Percentiles rank a stretch among this genome's conserved stretches.
phyloP scores from a whole-genome alignment of 2,329 filamentous ascomycete genomes.

The Plenodomus biglobosus region DNA sequence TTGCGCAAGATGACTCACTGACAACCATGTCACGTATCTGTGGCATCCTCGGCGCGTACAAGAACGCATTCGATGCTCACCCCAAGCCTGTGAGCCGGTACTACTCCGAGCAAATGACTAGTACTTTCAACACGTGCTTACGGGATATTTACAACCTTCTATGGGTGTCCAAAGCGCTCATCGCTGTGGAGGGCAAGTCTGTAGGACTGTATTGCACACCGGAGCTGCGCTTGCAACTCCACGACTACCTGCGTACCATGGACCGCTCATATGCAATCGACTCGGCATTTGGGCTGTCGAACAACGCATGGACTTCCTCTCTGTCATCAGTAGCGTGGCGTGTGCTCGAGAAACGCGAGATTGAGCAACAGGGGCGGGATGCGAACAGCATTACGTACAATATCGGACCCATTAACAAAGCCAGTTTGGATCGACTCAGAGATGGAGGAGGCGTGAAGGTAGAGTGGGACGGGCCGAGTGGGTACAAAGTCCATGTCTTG shows the following conservation, averaged over 20 bases:
- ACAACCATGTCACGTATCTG: conserved; percentile 69
- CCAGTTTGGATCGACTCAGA: conserved; percentile 63
- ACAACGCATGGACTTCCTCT: conserved; percentile 50
- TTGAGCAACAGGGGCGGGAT: conserved; percentile 27
- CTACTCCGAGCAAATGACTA: conserved; percentile 40
- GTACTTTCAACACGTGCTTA: conserved; percentile 77
- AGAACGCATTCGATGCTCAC: conserved; percentile 69
- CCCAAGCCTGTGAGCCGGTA: conserved; percentile 48
- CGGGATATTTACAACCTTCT: conserved; percentile 86
- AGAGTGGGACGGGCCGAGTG: conserved; percentile 73
- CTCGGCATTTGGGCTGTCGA: conserved; percentile 51
- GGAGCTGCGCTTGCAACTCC: conserved; percentile 49
- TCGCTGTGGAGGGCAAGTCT: conserved; percentile 61
- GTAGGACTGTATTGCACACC: conserved; percentile 55
- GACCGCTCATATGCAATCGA: conserved; percentile 45
- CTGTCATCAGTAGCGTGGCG: conserved; percentile 53
- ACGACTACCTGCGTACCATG: conserved; percentile 46
- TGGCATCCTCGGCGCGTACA: conserved; percentile 70
- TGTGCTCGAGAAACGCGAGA: conserved; percentile 51
- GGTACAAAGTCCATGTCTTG: conserved; percentile 74
- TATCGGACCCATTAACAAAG: conserved; percentile 65
- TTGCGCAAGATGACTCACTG: conserved; percentile 67
- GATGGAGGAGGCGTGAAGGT: conserved; percentile 66
- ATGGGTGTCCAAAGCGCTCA: conserved; percentile 75
- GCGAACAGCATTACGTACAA: conserved; percentile 32